Percentiles rank a stretch among this genome's conserved stretches.
phyloP scores from a whole-genome alignment of 208 protist species.

The Leishmania turanica region DNA sequence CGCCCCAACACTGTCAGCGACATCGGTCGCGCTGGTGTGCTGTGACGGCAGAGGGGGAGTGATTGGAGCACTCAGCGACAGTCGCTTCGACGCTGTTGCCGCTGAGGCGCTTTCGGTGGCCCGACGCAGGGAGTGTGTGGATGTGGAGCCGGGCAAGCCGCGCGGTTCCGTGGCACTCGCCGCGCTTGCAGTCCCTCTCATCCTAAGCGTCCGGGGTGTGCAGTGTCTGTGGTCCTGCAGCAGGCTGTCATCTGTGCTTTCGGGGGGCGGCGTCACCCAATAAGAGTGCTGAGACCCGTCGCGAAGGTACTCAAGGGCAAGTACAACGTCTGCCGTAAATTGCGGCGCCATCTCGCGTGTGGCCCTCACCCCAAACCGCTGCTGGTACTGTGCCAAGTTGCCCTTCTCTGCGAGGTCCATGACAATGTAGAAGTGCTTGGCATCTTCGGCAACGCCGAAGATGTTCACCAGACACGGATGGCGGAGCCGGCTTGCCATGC shows the following conservation, averaged over 20 bases:
- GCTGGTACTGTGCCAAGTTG: slow-evolving; percentile 62
- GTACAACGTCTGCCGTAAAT: slow-evolving; percentile 79
- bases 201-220: not conserved
- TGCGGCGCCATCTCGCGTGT: slow-evolving; percentile 67
- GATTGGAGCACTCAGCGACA: not conserved
- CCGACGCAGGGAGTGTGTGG: not conserved
- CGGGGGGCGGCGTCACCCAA: slow-evolving; percentile 28
- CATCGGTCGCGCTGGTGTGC: not conserved
- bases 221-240: not conserved
- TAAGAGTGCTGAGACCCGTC: slow-evolving; percentile 72
- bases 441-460: slow-evolving; percentile 67
- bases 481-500: slow-evolving; percentile 55
- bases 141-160: not conserved
- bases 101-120: not conserved
- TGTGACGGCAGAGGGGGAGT: not conserved
- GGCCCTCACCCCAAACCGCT: slow-evolving; percentile 47
- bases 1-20: not conserved
- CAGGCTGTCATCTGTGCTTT: not conserved
- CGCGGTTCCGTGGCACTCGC: not conserved
- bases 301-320: slow-evolving; percentile 77
- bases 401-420: slow-evolving; percentile 85
- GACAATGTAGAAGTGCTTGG: slow-evolving; percentile 58
- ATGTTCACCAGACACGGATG: slow-evolving; percentile 76
- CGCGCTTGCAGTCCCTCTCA: too few species aligned
- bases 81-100: not conserved